A percentile compares a stretch with the other conserved stretches of the same genome.
Evolutionary conservation across 768 basidiomycete genomes (phyloP).

Genomic region (Podaxis carcinomalis): DNA sequence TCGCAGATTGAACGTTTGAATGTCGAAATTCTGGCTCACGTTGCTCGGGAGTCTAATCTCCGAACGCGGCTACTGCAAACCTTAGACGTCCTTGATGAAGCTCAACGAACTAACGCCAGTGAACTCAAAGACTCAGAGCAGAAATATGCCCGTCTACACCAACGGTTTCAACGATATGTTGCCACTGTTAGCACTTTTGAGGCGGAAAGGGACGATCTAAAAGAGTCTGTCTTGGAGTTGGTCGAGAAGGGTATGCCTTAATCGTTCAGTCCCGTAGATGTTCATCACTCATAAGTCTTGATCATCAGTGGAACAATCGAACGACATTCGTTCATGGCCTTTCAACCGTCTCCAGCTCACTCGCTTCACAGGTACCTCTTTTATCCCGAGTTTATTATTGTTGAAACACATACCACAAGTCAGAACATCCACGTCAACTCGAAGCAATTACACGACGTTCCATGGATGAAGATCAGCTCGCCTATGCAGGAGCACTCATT

Average conservation of each 20-base stretch:
- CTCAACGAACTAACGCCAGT: slow-evolving; percentile 31
- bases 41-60: slow-evolving; percentile 34
- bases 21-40: slow-evolving; percentile 16
- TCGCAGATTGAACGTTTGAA: slow-evolving; percentile 11
- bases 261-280: neutral
- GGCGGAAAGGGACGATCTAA: slow-evolving; percentile 47
- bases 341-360: slow-evolving; percentile 8
- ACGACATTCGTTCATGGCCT: slow-evolving; percentile 10
- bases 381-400: slow-evolving; percentile 1
- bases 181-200: slow-evolving; percentile 30
- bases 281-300: neutral
- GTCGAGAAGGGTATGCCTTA: slow-evolving; percentile 53
- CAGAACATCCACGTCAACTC: neutral
- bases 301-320: slow-evolving; percentile 4
- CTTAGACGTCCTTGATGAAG: slow-evolving; percentile 44
- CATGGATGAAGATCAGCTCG: slow-evolving; percentile 24
- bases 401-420: neutral
- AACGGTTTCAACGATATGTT: slow-evolving; percentile 32
- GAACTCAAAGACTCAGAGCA: slow-evolving; percentile 33
- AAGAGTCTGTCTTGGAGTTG: slow-evolving; percentile 46
- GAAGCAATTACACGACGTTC: neutral
- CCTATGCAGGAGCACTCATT: slow-evolving; percentile 43
- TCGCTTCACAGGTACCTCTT: slow-evolving; percentile 4
- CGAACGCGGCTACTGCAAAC: slow-evolving; percentile 45
- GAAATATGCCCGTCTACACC: slow-evolving; percentile 29